Base-by-base conservation (phyloP, 1,139 yeast species). In the Hansenula anomala region DNA sequence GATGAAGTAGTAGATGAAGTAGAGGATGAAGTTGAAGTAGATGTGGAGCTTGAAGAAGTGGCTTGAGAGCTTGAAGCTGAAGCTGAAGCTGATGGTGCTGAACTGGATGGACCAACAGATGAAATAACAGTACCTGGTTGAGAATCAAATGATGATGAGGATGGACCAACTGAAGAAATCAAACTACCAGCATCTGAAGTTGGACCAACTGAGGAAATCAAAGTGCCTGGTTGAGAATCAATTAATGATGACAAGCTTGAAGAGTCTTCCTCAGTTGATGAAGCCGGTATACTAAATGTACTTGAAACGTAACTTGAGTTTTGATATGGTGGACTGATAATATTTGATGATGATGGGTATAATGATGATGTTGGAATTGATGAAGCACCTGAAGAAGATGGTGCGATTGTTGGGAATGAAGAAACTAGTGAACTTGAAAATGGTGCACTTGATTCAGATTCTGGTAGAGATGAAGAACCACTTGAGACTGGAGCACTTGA, bases 31-130 rank as follows among this genome's bases (percentile, higher is more conserved):
- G 48, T 37, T 9, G 25, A 14, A 2, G 45, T 14, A 18, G 30
- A 13, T 26, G 29, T 13, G 26, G 36, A 7, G 29, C 22, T 28
- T 28, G 29, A 19, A 19, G 42, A 14, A 9, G 49, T 28, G 14
- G 53, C 34, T 16, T 49, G 28, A 19, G 53, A 16, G 28, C 22
- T 32, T 23, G 34, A 33, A 22, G 46, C 17, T 14, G 54, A 18
- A 26, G 15, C 40, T 27, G 31, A 43, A 28, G 14, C 37, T 20
- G 20, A 41, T 14, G 16, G 44, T 23, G 12, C 36, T 15, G 30
- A 6, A 13, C 45, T 12, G 14, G 37, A 16, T 12, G n/a, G n/a
- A n/a, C n/a, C n/a, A n/a, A n/a, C n/a, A n/a, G 37, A 22, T 23
- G 14, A 20, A 16, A 19, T 12, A 15, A 4, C 5, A 30, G 46